These are phyloP conservation scores for Avicennia marina DNA, from an alignment of 257 asterid species.

Conservation along the genomic window DNA sequence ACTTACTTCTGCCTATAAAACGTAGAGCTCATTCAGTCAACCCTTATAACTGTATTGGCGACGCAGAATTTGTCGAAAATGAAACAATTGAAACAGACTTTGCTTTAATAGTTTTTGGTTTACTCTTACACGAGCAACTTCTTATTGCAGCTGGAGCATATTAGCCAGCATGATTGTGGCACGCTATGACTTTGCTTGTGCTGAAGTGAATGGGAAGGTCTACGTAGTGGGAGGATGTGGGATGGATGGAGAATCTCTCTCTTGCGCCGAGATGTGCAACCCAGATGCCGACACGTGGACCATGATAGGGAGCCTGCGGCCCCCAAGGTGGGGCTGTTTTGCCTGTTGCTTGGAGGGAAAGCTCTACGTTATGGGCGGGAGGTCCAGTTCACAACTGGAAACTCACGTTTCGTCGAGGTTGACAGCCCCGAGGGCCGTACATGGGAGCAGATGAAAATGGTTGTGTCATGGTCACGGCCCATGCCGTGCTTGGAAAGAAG, in stretches of 20 bases:
- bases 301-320: constrained; percentile 46
- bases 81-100: too few species aligned
- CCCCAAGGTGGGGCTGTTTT: constrained; percentile 86
- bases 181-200: constrained; percentile 82
- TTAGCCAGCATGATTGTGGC: constrained; percentile 67
- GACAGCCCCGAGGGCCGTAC: constrained; percentile 43
- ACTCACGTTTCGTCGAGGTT: constrained; percentile 61
- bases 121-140: neutral
- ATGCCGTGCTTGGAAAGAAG: constrained; percentile 64
- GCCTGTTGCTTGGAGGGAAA: constrained; percentile 65
- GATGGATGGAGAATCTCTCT: constrained; percentile 47
- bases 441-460: constrained; percentile 76
- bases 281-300: constrained; percentile 59
- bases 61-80: too few species aligned
- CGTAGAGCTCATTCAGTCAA: too few species aligned
- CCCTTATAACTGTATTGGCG: too few species aligned
- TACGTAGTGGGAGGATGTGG: constrained; percentile 84
- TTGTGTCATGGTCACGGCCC: constrained; percentile 85
- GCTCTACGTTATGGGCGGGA: constrained; percentile 81
- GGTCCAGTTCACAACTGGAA: constrained; percentile 85
- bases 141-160: constrained; percentile 66
- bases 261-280: constrained; percentile 72
- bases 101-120: too few species aligned
- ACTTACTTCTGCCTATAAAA: too few species aligned
- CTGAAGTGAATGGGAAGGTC: constrained; percentile 67